Conservation (phyloP, 371 early-diverging fungal genomes). For the Lichtheimia corymbifera region DNA sequence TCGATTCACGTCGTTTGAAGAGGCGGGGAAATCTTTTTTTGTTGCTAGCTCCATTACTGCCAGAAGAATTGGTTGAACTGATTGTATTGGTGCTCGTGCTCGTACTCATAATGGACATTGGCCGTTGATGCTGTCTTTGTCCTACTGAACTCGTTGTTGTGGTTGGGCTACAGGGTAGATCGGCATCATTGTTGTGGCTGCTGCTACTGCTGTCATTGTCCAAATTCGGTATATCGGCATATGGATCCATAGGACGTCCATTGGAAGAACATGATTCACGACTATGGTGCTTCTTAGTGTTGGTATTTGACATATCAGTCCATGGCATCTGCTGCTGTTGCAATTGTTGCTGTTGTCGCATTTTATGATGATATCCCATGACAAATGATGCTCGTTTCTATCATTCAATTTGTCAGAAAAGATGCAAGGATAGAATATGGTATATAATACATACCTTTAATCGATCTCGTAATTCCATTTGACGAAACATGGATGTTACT, state of each 20-base stretch:
- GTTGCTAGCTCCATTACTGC: slow-evolving; percentile 3
- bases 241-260: slow-evolving; percentile 2
- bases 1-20: slow-evolving; percentile 19
- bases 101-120: slow-evolving; percentile 23
- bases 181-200: not conserved
- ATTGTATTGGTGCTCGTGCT: slow-evolving; percentile 20
- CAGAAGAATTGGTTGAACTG: slow-evolving; percentile 10
- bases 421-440: not conserved
- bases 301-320: no score
- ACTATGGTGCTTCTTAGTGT: not conserved
- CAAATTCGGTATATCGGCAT: slow-evolving; percentile 2
- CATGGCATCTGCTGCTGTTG: no score
- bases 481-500: slow-evolving; percentile 41
- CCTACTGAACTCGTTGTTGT: not conserved
- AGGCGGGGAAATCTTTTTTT: slow-evolving; percentile 25
- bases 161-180: not conserved
- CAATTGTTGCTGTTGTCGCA: slow-evolving; percentile 4
- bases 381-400: slow-evolving; percentile 18
- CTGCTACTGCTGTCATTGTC: no score
- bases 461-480: slow-evolving; percentile 37
- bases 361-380: not conserved
- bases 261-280: slow-evolving; percentile 4
- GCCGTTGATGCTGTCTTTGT: slow-evolving; percentile 6
- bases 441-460: slow-evolving; percentile 28
- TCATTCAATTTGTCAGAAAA: not conserved